Evolutionary conservation across 768 basidiomycete species (phyloP).

Genomic region (Daedalea quercina): DNA sequence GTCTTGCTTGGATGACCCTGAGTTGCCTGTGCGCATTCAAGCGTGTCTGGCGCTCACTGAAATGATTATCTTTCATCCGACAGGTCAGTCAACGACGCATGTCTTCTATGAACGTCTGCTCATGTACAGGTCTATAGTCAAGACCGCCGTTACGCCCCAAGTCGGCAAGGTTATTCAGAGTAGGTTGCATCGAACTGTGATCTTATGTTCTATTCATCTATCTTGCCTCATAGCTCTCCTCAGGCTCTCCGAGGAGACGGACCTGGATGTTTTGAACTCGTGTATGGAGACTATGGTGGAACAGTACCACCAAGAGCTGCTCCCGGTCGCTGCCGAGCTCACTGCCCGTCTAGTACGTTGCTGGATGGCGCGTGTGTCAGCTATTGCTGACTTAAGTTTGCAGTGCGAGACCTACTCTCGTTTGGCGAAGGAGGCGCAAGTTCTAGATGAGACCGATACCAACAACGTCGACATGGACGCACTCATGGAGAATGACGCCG

Average conservation of each 20-base stretch:
- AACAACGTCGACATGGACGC: conserved; percentile 51
- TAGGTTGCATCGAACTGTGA: conserved; percentile 19
- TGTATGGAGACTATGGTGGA: conserved; percentile 87
- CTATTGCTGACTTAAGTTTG: conserved; percentile 1
- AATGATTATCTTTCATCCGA: conserved; percentile 56
- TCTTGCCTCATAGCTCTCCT: conserved; percentile 53
- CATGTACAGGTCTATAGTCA: conserved; percentile 38
- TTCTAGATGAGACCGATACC: conserved; percentile 40
- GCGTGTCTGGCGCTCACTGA: conserved; percentile 77
- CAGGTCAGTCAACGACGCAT: conserved; percentile 36
- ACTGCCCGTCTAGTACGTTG: conserved; percentile 66
- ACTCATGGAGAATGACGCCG: conserved; percentile 41
- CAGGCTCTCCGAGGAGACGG: conserved; percentile 86
- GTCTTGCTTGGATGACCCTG: conserved; percentile 64
- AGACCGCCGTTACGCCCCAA: conserved; percentile 60
- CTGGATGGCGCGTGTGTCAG: background rate
- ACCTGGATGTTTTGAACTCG: conserved; percentile 75
- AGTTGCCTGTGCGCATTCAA: conserved; percentile 80
- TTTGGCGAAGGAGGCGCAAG: conserved; percentile 60
- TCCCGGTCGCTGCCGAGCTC: conserved; percentile 80
- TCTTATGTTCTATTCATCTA: background rate
- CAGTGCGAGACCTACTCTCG: conserved; percentile 83
- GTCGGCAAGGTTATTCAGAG: conserved; percentile 87
- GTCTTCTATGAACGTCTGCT: background rate
- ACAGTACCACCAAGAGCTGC: conserved; percentile 74